Base-by-base conservation (phyloP, 129 eudicot species). In the Flaveria ramosissima region DNA sequence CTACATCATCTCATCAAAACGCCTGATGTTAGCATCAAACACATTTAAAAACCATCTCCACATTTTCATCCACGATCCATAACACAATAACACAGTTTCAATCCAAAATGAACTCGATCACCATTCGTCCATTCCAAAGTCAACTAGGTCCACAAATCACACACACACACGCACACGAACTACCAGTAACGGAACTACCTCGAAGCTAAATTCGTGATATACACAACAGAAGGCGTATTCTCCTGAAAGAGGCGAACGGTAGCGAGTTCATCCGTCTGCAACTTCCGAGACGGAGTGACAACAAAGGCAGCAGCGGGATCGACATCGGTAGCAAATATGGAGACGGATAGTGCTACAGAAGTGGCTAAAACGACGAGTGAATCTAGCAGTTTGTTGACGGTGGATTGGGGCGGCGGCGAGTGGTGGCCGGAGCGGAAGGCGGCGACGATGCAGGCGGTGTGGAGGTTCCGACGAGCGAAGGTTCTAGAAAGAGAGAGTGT, bases 201-300 rank as follows among this genome's bases (percentile, higher is more conserved):
- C 43, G 83, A 46, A 64, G 97, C 97, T 71, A 93, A 90, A 76
- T 93, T 93, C 20, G 98, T 93, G 72, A 93, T 90, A 71, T 93
- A 86, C n/a, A 93, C 98, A 79, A 93, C 98, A 62, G 98, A 93
- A 71, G 98, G 98, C 47, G 98, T 93, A 67, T 93, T 93, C 60
- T 93, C 97, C 84, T 93, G 93, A 63, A 93, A 93, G 15, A 93
- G 87, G 6, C 93, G 91, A 74, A 93, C 98, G 9, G 98, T 90
- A 62, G 97, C 96, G 3, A 93, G 89, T 83, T 93, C 98, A 79
- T 93, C 98, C 42, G 91, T 81, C 83, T 93, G 98, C 86, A 93
- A 78, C 68, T 90, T 93, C 77, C 82, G 65, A 11, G 96, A 86
- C 30, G 92, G 77, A 14, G 93, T 83, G 20, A 89, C 93, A 8